phyloP scores from a whole-genome alignment of 2,329 filamentous ascomycete genomes.

The Lasiodiplodia theobromae region DNA sequence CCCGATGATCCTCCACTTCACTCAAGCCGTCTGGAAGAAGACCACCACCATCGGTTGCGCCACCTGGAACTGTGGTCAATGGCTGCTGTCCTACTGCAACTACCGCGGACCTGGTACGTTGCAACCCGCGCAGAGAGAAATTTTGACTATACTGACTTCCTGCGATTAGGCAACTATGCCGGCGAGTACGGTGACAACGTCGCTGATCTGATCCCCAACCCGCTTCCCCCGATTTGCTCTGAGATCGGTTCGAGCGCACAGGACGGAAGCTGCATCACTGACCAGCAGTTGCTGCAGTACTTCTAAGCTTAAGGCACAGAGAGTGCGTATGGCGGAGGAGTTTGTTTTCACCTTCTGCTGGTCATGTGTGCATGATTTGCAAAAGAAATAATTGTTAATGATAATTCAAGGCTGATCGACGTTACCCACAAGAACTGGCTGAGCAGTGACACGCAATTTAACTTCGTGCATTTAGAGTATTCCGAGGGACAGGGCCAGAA shows the following conservation, averaged over 20 bases:
- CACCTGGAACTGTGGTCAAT: constrained; percentile 34
- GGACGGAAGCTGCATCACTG: constrained; percentile 16
- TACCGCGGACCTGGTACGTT: constrained; percentile 73
- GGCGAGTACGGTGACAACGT: constrained; percentile 64
- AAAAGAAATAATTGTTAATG: neutral
- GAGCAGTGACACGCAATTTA: too few relatives aligned
- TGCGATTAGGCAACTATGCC: constrained; percentile 57
- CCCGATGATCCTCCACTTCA: constrained; percentile 42
- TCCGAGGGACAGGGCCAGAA: too few relatives aligned
- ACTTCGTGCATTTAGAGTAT: too few relatives aligned
- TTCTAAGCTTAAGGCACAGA: neutral
- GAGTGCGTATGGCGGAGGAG: neutral
- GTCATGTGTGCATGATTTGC: neutral
- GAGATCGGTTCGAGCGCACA: neutral
- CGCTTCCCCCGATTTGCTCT: constrained; percentile 26
- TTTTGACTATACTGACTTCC: constrained; percentile 41
- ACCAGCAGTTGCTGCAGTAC: constrained; percentile 5
- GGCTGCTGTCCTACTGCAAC: constrained; percentile 81
- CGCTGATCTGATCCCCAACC: neutral
- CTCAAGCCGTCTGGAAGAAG: constrained; percentile 47
- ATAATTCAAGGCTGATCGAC: neutral
- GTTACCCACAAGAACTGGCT: neutral
- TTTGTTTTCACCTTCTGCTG: neutral
- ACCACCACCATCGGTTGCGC: constrained; percentile 48
- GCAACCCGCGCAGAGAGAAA: neutral